Conservation (phyloP, 2,329 filamentous ascomycete genomes). For the Cladobotryum mycophilum region DNA sequence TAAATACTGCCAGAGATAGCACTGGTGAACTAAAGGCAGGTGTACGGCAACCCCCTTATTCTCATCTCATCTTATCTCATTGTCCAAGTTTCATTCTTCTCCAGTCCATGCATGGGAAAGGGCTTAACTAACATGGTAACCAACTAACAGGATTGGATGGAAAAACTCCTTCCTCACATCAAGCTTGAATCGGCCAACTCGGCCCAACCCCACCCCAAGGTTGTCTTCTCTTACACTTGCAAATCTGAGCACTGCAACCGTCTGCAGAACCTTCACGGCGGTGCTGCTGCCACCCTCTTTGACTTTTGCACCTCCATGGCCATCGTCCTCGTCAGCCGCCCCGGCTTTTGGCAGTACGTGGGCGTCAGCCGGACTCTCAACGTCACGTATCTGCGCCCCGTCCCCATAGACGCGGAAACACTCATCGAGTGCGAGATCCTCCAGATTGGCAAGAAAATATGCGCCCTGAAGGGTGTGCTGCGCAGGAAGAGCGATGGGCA, state of each 20-base stretch:
- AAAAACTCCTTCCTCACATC: constrained; percentile 35
- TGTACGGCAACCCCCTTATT: no score
- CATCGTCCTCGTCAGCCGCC: constrained; percentile 48
- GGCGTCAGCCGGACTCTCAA: constrained; percentile 62
- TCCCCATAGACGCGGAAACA: constrained; percentile 44
- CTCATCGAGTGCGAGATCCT: constrained; percentile 52
- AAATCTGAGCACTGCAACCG: constrained; percentile 47
- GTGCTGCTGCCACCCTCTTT: constrained; percentile 59
- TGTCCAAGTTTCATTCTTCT: not conserved
- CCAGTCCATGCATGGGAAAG: not conserved
- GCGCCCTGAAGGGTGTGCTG: constrained; percentile 49
- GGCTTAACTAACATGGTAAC: constrained; percentile 2
- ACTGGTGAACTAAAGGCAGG: no score
- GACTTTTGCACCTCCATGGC: constrained; percentile 59
- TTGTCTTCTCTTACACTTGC: constrained; percentile 44
- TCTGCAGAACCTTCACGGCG: constrained; percentile 52
- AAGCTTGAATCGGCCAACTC: constrained; percentile 32
- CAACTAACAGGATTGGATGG: constrained; percentile 38
- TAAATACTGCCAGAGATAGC: no score
- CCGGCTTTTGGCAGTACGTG: constrained; percentile 54
- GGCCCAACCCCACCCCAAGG: constrained; percentile 29
- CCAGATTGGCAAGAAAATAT: constrained; percentile 49
- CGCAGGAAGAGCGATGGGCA: constrained; percentile 45
- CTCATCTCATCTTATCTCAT: no score
- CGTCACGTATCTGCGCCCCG: constrained; percentile 61